Conservation (phyloP, 257 asterid species). For the Sherardia arvensis region DNA sequence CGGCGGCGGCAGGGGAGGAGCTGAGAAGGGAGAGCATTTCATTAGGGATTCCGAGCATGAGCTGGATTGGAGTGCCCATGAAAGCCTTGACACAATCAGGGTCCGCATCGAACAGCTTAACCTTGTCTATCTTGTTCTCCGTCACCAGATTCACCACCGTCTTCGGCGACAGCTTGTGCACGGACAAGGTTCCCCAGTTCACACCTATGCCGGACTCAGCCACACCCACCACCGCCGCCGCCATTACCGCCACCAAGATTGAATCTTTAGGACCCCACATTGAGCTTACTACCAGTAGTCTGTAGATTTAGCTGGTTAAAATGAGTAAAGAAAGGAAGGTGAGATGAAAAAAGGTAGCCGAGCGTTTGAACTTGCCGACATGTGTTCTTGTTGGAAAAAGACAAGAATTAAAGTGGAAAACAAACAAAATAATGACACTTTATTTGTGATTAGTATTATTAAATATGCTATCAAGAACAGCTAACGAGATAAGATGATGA, state of each 20-base stretch:
- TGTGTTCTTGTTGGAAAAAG: not conserved
- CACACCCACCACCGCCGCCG: constrained; percentile 2
- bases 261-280: not conserved
- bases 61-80: constrained; percentile 79
- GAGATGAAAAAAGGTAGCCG: not conserved
- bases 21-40: constrained; percentile 56
- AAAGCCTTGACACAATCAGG: constrained; percentile 45
- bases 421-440: not conserved
- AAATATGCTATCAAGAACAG: not conserved
- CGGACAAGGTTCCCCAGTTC: constrained; percentile 83
- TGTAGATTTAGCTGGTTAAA: not conserved
- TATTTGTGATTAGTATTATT: not conserved
- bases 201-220: constrained; percentile 77
- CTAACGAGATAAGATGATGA: not conserved
- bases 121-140: constrained; percentile 60
- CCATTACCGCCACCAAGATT: not conserved
- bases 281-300: not conserved
- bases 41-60: constrained; percentile 85
- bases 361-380: not conserved
- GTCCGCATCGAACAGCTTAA: constrained; percentile 85
- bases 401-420: not conserved
- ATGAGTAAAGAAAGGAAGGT: no score
- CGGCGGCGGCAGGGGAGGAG: constrained; percentile 49
- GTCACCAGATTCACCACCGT: constrained; percentile 75
- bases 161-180: constrained; percentile 59